Evolutionary conservation across 2,329 filamentous ascomycete species (phyloP).

Genomic region (Podosphaera fusca): DNA sequence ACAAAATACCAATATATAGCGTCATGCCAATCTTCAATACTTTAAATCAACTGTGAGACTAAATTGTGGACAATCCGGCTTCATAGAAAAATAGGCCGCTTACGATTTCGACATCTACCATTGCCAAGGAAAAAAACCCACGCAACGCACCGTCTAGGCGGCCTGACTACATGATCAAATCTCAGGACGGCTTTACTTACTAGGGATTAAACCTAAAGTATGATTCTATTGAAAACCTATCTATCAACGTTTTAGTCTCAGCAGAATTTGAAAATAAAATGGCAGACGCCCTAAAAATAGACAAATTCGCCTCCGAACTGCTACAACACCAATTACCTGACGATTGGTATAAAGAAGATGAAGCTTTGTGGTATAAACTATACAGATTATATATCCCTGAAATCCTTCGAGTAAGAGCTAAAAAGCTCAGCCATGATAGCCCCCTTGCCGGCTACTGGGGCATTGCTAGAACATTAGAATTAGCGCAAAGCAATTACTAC

Average conservation of each 20-base stretch:
- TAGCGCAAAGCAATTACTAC: background rate
- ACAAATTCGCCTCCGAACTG: background rate
- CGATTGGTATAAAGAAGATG: background rate
- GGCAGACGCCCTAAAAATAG: background rate
- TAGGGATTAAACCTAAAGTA: background rate
- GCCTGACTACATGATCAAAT: background rate
- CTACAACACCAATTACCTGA: background rate
- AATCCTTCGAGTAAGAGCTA: background rate
- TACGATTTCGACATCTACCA: background rate
- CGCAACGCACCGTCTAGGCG: background rate
- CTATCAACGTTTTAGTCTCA: background rate
- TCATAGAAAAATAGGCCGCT: background rate
- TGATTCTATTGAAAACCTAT: background rate
- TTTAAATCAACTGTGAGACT: background rate
- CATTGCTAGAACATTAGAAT: background rate
- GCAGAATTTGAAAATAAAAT: background rate
- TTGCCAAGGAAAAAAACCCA: background rate
- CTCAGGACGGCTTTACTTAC: background rate
- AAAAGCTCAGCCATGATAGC: background rate
- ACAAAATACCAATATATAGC: background rate
- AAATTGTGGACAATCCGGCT: background rate
- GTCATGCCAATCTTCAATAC: background rate
- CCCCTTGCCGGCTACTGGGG: background rate
- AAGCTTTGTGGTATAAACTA: background rate
- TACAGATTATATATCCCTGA: background rate